phyloP scores from a whole-genome alignment of 2,329 filamentous ascomycete genomes.

The Diaporthe ampelina region DNA sequence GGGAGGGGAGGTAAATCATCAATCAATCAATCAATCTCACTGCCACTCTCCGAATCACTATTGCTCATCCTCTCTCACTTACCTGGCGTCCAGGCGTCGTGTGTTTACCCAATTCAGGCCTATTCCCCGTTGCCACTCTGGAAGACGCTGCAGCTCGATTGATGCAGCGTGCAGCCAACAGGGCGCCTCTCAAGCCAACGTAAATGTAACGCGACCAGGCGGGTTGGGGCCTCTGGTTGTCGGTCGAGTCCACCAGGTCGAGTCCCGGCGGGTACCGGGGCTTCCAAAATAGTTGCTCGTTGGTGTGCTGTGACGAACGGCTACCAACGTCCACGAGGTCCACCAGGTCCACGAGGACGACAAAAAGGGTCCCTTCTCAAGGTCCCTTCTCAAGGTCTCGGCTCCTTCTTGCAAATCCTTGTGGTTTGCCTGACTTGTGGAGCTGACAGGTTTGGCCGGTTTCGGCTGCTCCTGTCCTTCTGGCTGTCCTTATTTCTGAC shows the following conservation, averaged over 20 bases:
- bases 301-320: background rate
- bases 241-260: slow-evolving; percentile 23
- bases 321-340: background rate
- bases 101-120: background rate
- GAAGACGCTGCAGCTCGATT: slow-evolving; percentile 6
- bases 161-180: slow-evolving; percentile 18
- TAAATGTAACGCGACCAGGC: slow-evolving; percentile 1
- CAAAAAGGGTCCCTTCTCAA: background rate
- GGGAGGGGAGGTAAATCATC: background rate
- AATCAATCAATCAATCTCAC: slow-evolving; percentile 2
- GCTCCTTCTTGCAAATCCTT: slow-evolving; percentile 10
- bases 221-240: background rate
- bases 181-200: slow-evolving; percentile 22
- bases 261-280: slow-evolving; percentile 20
- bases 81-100: slow-evolving; percentile 19
- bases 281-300: slow-evolving; percentile 20
- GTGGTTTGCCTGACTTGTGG: background rate
- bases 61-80: background rate
- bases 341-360: background rate
- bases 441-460: background rate
- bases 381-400: background rate
- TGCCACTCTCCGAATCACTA: background rate
- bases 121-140: background rate
- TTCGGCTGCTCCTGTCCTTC: background rate
- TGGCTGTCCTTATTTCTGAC: background rate